These are phyloP conservation scores for Thielaviopsis ethacetica DNA, from an alignment of 2,329 filamentous ascomycete genomes.

Conservation along the genomic window DNA sequence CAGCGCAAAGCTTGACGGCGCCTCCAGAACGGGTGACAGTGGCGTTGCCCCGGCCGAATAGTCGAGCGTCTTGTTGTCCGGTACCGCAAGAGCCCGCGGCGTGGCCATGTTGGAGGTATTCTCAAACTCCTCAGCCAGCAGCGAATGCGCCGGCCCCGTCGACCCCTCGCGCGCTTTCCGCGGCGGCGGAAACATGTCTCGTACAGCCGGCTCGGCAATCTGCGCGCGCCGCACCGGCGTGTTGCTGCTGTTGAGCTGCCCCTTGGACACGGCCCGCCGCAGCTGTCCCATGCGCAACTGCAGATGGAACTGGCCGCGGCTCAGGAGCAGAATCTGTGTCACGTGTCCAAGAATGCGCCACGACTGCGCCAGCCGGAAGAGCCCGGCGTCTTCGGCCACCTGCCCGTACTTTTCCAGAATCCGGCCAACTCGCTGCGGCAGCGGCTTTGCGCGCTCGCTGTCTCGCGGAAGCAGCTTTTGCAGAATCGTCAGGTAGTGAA, in stretches of 20 bases:
- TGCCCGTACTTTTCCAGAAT: conserved; percentile 41
- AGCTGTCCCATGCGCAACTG: conserved; percentile 22
- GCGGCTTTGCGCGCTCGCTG: conserved; percentile 18
- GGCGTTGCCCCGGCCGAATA: conserved; percentile 19
- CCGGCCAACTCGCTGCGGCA: conserved; percentile 29
- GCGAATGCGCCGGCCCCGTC: conserved; percentile 22
- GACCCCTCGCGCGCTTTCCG: neutral
- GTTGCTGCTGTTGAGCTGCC: conserved; percentile 5
- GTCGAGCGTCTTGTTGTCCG: conserved; percentile 19
- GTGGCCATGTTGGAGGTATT: conserved; percentile 48
- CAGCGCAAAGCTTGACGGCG: conserved; percentile 29
- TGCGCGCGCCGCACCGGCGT: neutral
- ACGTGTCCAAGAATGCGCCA: conserved; percentile 46
- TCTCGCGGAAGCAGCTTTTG: conserved; percentile 28
- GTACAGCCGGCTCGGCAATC: neutral
- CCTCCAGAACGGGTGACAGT: conserved; percentile 32
- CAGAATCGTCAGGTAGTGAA: conserved; percentile 38
- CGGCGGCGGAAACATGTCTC: neutral
- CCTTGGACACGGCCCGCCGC: neutral
- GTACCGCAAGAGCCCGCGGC: conserved; percentile 37
- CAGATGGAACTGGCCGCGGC: conserved; percentile 41
- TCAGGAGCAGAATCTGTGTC: conserved; percentile 34
- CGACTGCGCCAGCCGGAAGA: conserved; percentile 46
- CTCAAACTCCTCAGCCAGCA: conserved; percentile 39
- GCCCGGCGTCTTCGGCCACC: conserved; percentile 37